These are phyloP conservation scores for Suillus fuscotomentosus DNA, from an alignment of 768 basidiomycete species.

Conservation along the genomic window DNA sequence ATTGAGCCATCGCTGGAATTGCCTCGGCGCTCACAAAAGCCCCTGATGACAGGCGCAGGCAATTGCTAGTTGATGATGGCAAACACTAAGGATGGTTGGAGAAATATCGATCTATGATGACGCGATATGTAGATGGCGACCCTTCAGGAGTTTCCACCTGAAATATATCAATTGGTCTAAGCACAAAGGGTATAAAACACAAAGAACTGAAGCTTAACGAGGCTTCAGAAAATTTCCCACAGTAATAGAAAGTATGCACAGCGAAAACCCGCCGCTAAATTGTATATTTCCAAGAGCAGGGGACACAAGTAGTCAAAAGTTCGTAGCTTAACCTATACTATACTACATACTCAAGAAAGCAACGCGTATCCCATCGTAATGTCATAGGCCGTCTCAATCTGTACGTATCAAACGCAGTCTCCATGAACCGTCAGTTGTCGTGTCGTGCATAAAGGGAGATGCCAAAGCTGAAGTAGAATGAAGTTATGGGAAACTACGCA, in stretches of 20 bases:
- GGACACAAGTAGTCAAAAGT: conserved; percentile 2
- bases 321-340: conserved; percentile 15
- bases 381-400: conserved; percentile 15
- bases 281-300: conserved; percentile 10
- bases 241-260: conserved; percentile 10
- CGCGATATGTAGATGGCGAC: background rate
- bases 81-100: background rate
- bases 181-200: background rate
- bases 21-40: background rate
- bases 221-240: conserved; percentile 1
- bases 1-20: background rate
- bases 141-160: background rate
- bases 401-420: conserved; percentile 16
- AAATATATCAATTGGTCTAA: background rate
- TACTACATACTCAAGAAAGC: conserved; percentile 17
- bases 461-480: conserved; percentile 5
- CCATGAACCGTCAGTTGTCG: conserved; percentile 24
- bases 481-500: conserved; percentile 11
- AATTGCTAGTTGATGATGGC: background rate
- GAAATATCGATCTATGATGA: background rate
- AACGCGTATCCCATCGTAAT: conserved; percentile 8
- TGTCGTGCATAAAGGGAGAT: conserved; percentile 21
- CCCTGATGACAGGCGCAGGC: background rate
- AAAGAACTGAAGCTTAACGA: conserved; percentile 23
- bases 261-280: conserved; percentile 1